These are phyloP conservation scores for Diaporthe helianthi DNA, from an alignment of 2,329 filamentous ascomycete species.

Conservation along the genomic window DNA sequence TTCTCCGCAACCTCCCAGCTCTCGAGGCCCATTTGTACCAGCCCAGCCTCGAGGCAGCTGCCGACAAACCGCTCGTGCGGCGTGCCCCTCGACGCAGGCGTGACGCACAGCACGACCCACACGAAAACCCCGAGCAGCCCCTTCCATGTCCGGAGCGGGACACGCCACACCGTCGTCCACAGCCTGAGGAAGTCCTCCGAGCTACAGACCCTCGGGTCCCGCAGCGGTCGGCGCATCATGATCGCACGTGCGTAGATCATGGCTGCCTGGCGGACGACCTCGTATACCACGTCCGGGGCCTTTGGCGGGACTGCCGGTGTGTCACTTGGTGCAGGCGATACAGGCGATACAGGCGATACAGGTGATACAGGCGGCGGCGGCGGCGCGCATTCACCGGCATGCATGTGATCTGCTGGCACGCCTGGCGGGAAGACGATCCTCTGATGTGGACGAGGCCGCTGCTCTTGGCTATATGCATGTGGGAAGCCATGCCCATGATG, in stretches of 20 bases:
- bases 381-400: not conserved
- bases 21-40: conserved; percentile 55
- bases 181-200: conserved; percentile 50
- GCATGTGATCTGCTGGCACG: not conserved
- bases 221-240: conserved; percentile 50
- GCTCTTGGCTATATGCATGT: not conserved
- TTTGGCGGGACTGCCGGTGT: not conserved
- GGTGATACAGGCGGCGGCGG: too few species aligned
- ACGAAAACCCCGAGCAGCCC: conserved; percentile 55
- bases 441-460: not conserved
- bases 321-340: not conserved
- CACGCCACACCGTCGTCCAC: conserved; percentile 56
- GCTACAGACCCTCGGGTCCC: conserved; percentile 45
- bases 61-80: conserved; percentile 54
- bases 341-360: too few species aligned
- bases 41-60: conserved; percentile 51
- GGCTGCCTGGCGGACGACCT: conserved; percentile 53
- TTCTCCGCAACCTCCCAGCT: conserved; percentile 55
- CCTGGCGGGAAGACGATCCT: not conserved
- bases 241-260: conserved; percentile 58
- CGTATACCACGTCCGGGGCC: conserved; percentile 54
- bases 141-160: conserved; percentile 55
- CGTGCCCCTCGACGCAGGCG: conserved; percentile 48
- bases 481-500: not conserved
- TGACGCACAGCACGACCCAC: conserved; percentile 55